Evolutionary conservation across 768 basidiomycete species (phyloP), one percentile per base, ranked within the genome.

Genomic region (Boletus reticulatus): DNA sequence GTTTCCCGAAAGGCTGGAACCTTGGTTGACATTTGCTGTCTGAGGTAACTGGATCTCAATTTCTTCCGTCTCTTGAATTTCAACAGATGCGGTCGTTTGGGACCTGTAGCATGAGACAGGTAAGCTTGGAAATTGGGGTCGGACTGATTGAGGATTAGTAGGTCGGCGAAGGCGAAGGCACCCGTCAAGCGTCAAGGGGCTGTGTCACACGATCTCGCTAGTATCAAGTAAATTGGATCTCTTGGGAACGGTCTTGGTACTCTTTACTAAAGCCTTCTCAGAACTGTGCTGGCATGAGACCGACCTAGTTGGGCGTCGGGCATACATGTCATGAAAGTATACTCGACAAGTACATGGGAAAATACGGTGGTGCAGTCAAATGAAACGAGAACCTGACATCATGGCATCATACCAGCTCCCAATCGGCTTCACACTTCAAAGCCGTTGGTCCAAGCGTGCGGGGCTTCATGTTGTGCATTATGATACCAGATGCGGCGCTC

Each of bases 361-460:
- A 55, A 61, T 50, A 50, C 52, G 38, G 54, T 43, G 46, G 51
- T 56, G 47, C 4, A 45, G 52, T 42, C 39, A 56, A 59, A 56
- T 44, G 57, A 67, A 53, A 38, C 42, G 24, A 58, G 67, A 56
- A 62, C 60, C 57, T 52, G 53, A 63, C 57, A 67, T 54, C 60
- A 39, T 64, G 63, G 62, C 59, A 72, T 65, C 74, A 74, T 71
- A 81, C 86, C 88, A 91, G 89, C 89, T 92, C 90, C 90, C 89
- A 91, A 89, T 92, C 90, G 85, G 78, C 83, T 82, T 78, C 78
- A 78, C 76, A 71, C 79, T 68, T 67, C 53, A 75, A 78, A 83
- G 82, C 83, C 84, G 88, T 94, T 94, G 92, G 92, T 94, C 80
- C 79, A 94, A 94, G 92, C 92, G 92, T 94, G 92, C 93, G 92